Base-by-base conservation (phyloP, 768 basidiomycete species). In the Podaxis rugospora region DNA sequence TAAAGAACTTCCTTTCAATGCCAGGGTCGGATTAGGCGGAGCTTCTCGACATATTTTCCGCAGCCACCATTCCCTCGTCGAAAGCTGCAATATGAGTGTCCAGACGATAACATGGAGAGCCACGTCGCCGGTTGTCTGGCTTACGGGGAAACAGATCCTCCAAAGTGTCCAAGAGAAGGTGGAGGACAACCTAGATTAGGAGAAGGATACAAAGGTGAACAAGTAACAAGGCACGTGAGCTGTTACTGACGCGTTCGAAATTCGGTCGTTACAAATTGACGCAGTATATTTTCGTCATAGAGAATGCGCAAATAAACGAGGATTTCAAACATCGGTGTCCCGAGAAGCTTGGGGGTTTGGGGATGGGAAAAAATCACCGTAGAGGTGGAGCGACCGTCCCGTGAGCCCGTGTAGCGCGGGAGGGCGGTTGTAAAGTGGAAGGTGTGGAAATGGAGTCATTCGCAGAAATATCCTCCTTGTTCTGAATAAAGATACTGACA, bases 341-440 rank as follows among this genome's bases (percentile, higher is more conserved):
- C 27, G 11, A 53, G 51, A 57, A 57, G 47, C 47, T 35, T 18
- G 44, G 23, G 40, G 36, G 46, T 55, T 52, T 28, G 5, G 27
- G 27, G 27, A 5, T 28, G 40, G 52, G 39, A 49, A 23, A 16
- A 16, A 13, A 25, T 23, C 28, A 53, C 13, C 42, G 2, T 32
- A 46, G 6, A 25, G 49, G 51, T 59, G 58, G 44, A 53, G 51
- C 40, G 9, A 16, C 11, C n/a, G 47, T 53, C 51, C 40, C 51
- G 37, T 54, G 51, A 60, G n/a, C 51, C 51, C 59, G 51, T 10
- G 36, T 25, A 55, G 11, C 32, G 44, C 23, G 59, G 59, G 42
- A 53, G 18, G 36, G 28, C 51, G 59, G 52, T 14, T 18, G 44
- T 61, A 47, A 54, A 36, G 58, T 59, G 58, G 58, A 36, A 40